Evolutionary conservation across 345 rosid genomes (phyloP).

Genomic region (Turnera subulata): DNA sequence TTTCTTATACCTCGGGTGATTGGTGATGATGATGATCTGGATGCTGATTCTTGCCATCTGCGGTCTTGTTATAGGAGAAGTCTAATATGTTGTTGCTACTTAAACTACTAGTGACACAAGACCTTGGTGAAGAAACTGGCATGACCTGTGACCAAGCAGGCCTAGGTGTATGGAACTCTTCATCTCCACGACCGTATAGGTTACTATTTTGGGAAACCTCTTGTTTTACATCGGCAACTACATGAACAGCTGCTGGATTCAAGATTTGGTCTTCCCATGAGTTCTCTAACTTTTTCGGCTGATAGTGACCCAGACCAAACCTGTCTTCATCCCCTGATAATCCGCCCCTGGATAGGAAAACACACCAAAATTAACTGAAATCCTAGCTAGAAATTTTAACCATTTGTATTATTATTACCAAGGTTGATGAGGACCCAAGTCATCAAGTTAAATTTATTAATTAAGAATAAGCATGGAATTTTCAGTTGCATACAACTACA

Average conservation of each 20-base stretch:
- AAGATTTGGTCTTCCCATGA: constrained; percentile 36
- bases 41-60: constrained; percentile 21
- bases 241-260: constrained; percentile 15
- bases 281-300: constrained; percentile 33
- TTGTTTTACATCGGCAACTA: constrained; percentile 36
- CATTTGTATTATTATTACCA: neutral
- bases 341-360: constrained; percentile 31
- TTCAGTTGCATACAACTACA: neutral
- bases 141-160: constrained; percentile 16
- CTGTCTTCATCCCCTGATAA: constrained; percentile 36
- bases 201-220: constrained; percentile 32
- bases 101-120: constrained; percentile 36
- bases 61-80: constrained; percentile 31
- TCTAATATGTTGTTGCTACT: constrained; percentile 33
- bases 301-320: constrained; percentile 21
- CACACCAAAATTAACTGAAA: neutral
- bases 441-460: no score
- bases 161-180: constrained; percentile 23
- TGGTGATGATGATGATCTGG: constrained; percentile 35
- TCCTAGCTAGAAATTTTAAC: neutral
- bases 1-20: constrained; percentile 36
- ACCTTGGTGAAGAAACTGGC: constrained; percentile 42
- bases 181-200: constrained; percentile 27
- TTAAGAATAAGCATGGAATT: neutral
- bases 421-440: no score